phyloP scores from a whole-genome alignment of 495 filamentous ascomycete species.

The Podospora pseudopauciseta region DNA sequence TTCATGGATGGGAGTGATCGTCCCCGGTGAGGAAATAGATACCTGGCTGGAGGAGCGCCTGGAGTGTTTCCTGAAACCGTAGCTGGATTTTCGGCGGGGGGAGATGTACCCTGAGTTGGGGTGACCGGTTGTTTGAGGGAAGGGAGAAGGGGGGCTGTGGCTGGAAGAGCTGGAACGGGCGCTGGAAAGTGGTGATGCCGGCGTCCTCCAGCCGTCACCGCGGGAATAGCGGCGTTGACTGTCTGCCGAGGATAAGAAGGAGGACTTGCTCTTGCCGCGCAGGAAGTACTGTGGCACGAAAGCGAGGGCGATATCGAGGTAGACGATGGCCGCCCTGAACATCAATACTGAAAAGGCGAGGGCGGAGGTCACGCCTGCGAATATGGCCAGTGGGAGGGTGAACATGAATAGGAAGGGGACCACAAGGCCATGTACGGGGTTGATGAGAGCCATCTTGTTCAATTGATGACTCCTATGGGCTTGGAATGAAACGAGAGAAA shows the following conservation, averaged over 20 bases:
- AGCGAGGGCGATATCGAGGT: constrained; percentile 62
- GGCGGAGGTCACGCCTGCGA: constrained; percentile 65
- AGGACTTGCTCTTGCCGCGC: constrained; percentile 21
- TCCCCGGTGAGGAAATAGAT: constrained; percentile 25
- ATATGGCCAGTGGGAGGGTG: constrained; percentile 64
- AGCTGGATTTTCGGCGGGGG: constrained; percentile 26
- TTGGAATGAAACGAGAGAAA: not conserved
- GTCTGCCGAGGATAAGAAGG: not conserved
- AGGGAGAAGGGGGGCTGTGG: constrained; percentile 17
- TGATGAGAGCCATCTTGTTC: constrained; percentile 42
- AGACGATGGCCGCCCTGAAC: constrained; percentile 62
- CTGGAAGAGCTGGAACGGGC: constrained; percentile 14
- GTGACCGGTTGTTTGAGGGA: constrained; percentile 10
- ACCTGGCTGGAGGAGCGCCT: constrained; percentile 35
- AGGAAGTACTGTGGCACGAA: constrained; percentile 58
- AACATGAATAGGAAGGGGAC: constrained; percentile 62
- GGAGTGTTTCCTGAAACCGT: constrained; percentile 36
- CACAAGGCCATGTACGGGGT: constrained; percentile 50
- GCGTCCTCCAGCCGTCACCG: constrained; percentile 6
- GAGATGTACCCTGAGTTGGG: constrained; percentile 9
- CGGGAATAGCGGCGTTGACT: constrained; percentile 1
- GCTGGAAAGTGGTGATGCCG: constrained; percentile 1
- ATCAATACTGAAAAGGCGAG: constrained; percentile 63
- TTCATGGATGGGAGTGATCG: constrained; percentile 34
- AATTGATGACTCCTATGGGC: not conserved